Evolutionary conservation across 2,329 filamentous ascomycete species (phyloP), one percentile per base, ranked within the genome.

Genomic region (Cadophora sp.): DNA sequence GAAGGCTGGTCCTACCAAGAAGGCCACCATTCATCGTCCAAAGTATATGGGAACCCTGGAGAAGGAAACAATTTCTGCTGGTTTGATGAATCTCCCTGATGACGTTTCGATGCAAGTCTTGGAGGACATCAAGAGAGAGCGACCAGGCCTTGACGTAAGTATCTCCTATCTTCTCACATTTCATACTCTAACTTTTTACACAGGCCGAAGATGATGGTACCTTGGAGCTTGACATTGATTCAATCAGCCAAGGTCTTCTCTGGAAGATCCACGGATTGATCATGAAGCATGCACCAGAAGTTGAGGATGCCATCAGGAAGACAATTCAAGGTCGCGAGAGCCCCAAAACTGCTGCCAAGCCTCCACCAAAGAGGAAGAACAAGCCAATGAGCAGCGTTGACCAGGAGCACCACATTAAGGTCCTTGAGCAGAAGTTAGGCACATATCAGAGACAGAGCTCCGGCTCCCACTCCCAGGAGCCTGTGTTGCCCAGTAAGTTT

Each of bases 61-160:
- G 81, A 98, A 98, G 83, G 93, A 96, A 67, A 88, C 94, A 72
- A 97, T 99, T 67, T 95, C 93, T 1, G 90, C 91, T 68, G 92
- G 92, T 16, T 96, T 97, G 71, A 92, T 91, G 74, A 90, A 90
- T 70, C 88, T 98, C 67, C 90, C 94, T 22, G 91, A 91, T 61
- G 84, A 85, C n/a, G 89, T 93, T 73, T 91, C 97, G 76, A 87
- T 90, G 61, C 88, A 89, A 73, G 93, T 95, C 0, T 92, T 97
- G 37, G 89, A 91, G 68, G 94, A 98, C 70, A 98, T 99, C 77
- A 93, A 97, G 79, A 89, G 88, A 72, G 95, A 97, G 73, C 80
- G 92, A 83, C 82, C 92, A 81, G 84, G 91, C 84, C 84, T 96
- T 82, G 86, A 87, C 84, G 86, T 82, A 79, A 78, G 79, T 76